phyloP scores from a whole-genome alignment of 2,329 filamentous ascomycete genomes.

The Claviceps purpurea region DNA sequence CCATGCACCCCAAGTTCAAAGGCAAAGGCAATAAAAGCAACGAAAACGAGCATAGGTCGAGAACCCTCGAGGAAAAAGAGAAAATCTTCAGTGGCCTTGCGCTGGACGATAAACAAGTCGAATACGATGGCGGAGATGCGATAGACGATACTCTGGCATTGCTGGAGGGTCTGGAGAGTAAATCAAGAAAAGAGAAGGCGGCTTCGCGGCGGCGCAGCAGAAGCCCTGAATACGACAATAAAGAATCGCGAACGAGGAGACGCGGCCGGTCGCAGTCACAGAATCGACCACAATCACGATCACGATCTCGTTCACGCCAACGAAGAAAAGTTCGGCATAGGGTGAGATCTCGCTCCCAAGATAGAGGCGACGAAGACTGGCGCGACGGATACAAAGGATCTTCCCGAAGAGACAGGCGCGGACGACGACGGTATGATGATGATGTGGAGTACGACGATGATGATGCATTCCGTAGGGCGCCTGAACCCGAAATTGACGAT shows the following conservation, averaged over 20 bases:
- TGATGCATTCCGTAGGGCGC: conserved; percentile 50
- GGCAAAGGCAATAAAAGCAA: conserved; percentile 28
- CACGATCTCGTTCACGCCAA: conserved; percentile 27
- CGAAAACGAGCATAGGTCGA: conserved; percentile 26
- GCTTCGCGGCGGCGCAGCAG: conserved; percentile 42
- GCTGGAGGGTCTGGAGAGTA: conserved; percentile 72
- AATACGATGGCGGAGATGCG: conserved; percentile 38
- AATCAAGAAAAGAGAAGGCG: conserved; percentile 36
- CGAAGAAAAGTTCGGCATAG: conserved; percentile 22
- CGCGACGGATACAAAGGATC: conserved; percentile 20
- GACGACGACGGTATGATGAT: conserved; percentile 26
- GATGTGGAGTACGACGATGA: conserved; percentile 28
- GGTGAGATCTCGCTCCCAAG: conserved; percentile 25
- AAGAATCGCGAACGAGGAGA: conserved; percentile 27
- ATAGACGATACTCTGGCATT: conserved; percentile 90
- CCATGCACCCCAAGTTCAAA: conserved; percentile 86
- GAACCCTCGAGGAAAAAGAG: conserved; percentile 56
- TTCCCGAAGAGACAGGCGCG: conserved; percentile 19
- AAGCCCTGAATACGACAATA: conserved; percentile 38
- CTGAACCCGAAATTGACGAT: conserved; percentile 67
- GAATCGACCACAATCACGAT: conserved; percentile 26
- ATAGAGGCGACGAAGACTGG: conserved; percentile 33
- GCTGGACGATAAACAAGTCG: conserved; percentile 60
- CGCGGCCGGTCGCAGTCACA: conserved; percentile 22
- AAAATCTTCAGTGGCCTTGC: conserved; percentile 84